These are phyloP conservation scores for Dactylellina sp. DNA, from an alignment of 2,329 filamentous ascomycete genomes.

Conservation along the genomic window DNA sequence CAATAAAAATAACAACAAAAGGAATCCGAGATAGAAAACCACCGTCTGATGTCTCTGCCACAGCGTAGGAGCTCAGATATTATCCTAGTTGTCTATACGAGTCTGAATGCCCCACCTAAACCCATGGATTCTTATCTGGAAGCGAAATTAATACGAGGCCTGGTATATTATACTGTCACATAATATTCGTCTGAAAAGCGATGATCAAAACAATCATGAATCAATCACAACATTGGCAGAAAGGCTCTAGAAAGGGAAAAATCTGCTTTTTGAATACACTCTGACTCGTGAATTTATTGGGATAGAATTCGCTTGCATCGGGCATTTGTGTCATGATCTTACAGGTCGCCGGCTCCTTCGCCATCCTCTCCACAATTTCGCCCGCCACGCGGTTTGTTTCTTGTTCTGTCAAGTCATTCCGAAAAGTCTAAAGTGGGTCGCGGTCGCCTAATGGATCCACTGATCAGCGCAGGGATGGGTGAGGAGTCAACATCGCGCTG, in stretches of 20 bases:
- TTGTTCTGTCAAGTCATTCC: conserved; percentile 9
- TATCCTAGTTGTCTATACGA: conserved; percentile 27
- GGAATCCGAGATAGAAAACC: background rate
- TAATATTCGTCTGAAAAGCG: conserved; percentile 7
- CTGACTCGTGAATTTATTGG: background rate
- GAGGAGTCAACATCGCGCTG: conserved; percentile 8
- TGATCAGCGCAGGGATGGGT: conserved; percentile 51
- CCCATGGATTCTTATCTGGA: conserved; percentile 50
- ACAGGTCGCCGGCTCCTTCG: too few species aligned
- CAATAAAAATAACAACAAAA: background rate
- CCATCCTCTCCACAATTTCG: background rate
- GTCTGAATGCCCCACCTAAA: conserved; percentile 22
- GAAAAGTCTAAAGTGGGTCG: conserved; percentile 25
- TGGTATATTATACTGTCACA: conserved; percentile 4
- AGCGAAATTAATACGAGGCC: conserved; percentile 53
- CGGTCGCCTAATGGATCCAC: conserved; percentile 49
- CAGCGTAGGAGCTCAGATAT: conserved; percentile 18
- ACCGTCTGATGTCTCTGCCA: background rate
- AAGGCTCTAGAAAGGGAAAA: background rate
- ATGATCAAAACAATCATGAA: background rate
- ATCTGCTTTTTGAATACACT: background rate
- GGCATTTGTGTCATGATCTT: background rate
- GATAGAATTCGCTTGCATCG: too few species aligned
- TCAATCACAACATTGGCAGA: background rate
- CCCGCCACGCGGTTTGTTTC: conserved; percentile 19